A percentile compares a stretch with the other conserved stretches of the same genome.
phyloP scores from a whole-genome alignment of 192 early-diverging fungal species.

The Umbelopsis sp. region DNA sequence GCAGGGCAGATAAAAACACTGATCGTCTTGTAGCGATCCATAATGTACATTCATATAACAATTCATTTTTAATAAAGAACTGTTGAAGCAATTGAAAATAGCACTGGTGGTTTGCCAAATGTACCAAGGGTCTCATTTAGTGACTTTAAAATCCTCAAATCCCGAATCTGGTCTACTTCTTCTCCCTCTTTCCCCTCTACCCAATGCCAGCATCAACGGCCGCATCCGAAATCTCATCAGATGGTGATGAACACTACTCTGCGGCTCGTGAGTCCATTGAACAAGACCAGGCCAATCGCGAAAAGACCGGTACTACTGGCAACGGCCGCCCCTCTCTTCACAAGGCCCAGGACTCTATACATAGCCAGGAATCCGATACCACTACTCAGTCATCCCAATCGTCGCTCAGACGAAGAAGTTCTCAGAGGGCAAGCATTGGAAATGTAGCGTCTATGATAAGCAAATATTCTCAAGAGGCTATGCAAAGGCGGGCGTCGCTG shows the following conservation, averaged over 20 bases:
- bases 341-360: background rate
- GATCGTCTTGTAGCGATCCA: too few species aligned
- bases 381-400: constrained; percentile 15
- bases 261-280: constrained; percentile 10
- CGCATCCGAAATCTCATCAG: constrained; percentile 8
- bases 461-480: background rate
- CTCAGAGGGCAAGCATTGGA: background rate
- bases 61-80: too few species aligned
- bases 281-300: background rate
- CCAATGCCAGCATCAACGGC: constrained; percentile 6
- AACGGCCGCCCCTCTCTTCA: background rate
- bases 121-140: background rate
- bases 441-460: background rate
- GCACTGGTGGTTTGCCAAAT: background rate
- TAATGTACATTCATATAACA: too few species aligned
- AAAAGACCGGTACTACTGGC: background rate
- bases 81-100: too few species aligned
- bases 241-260: constrained; percentile 9
- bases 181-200: constrained; percentile 14
- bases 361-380: constrained; percentile 7
- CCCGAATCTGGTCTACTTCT: background rate
- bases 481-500: constrained; percentile 1
- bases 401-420: constrained; percentile 9
- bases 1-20: background rate
- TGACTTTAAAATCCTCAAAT: background rate